Conservation (phyloP, 2,329 filamentous ascomycete genomes). For the Aspergillus jensenii region DNA sequence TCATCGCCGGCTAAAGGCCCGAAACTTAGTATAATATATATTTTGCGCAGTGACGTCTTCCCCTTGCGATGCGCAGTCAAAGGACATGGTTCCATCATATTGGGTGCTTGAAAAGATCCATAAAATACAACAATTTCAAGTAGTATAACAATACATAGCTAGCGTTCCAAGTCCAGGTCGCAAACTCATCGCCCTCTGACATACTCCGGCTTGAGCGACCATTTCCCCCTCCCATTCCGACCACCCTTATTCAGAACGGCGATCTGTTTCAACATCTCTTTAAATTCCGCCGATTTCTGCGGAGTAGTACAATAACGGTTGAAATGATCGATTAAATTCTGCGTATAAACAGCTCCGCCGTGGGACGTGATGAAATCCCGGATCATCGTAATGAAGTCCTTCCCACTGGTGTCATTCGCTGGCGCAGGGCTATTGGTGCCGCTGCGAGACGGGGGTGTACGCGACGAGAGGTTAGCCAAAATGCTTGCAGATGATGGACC, state of each 20-base stretch:
- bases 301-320: slow-evolving; percentile 72
- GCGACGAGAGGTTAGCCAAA: slow-evolving; percentile 39
- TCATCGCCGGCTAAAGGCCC: no score
- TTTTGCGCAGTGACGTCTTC: background rate
- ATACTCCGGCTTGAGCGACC: slow-evolving; percentile 62
- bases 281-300: slow-evolving; percentile 74
- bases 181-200: slow-evolving; percentile 16
- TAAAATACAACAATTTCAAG: background rate
- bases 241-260: slow-evolving; percentile 65
- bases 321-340: slow-evolving; percentile 88
- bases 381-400: slow-evolving; percentile 71
- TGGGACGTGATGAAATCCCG: slow-evolving; percentile 75
- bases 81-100: background rate
- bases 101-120: background rate
- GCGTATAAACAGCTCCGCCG: slow-evolving; percentile 75
- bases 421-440: slow-evolving; percentile 45
- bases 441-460: slow-evolving; percentile 23
- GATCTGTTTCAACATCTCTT: slow-evolving; percentile 73
- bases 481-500: slow-evolving; percentile 43
- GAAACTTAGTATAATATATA: no score
- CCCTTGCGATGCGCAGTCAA: background rate
- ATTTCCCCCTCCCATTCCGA: slow-evolving; percentile 51
- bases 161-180: background rate
- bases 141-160: background rate
- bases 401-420: slow-evolving; percentile 45